phyloP scores from a whole-genome alignment of 1,139 yeast species.

The Pichia sp. region DNA sequence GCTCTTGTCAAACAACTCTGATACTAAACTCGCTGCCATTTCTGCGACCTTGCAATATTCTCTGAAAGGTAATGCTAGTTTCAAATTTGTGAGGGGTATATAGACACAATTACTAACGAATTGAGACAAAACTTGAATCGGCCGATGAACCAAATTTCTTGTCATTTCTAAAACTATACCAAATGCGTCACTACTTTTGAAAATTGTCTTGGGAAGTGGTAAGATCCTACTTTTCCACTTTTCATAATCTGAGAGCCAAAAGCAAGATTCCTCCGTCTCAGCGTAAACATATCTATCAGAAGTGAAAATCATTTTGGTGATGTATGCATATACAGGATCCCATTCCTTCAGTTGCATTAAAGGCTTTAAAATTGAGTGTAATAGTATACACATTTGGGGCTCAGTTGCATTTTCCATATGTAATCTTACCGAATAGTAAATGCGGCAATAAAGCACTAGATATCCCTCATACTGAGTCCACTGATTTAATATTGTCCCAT shows the following conservation, averaged over 20 bases:
- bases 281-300: slow-evolving; percentile 6
- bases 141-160: neutral
- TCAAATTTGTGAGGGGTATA: slow-evolving; percentile 4
- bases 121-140: neutral
- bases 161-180: slow-evolving; percentile 5
- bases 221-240: slow-evolving; percentile 14
- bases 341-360: slow-evolving; percentile 8
- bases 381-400: neutral
- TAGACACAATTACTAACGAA: slow-evolving; percentile 5
- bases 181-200: slow-evolving; percentile 9
- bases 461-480: slow-evolving; percentile 14
- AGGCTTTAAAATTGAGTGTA: slow-evolving; percentile 10
- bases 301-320: slow-evolving; percentile 10
- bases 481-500: neutral
- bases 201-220: slow-evolving; percentile 11
- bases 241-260: slow-evolving; percentile 17
- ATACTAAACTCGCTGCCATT: slow-evolving; percentile 2
- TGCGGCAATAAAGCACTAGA: slow-evolving; percentile 13
- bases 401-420: slow-evolving; percentile 8
- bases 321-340: slow-evolving; percentile 1
- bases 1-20: slow-evolving; percentile 1
- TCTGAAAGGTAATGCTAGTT: neutral
- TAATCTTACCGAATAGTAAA: slow-evolving; percentile 14
- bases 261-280: slow-evolving; percentile 12
- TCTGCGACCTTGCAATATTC: slow-evolving; percentile 7